Base-by-base conservation (phyloP, 805 yeast genomes). In the Yamadazyma insecticola region DNA sequence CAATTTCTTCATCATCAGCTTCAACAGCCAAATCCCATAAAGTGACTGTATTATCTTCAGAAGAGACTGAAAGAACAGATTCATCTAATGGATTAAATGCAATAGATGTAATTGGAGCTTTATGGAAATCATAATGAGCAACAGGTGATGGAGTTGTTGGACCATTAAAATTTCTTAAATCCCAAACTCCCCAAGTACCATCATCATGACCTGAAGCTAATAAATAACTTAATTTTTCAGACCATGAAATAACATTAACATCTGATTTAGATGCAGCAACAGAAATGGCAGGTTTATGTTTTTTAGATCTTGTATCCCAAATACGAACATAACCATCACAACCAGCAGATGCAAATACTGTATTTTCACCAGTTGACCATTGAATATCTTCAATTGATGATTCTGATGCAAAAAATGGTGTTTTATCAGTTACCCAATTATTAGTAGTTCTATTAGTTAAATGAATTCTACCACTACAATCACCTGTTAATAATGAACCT, bases 101-200 rank as follows among this genome's bases (percentile, higher is more conserved):
- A 43, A 92, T 87, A 5, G 96, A 81, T 1, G 98, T 92, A 49
- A 92, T 74, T 16, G 98, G 82, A 26, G 90, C 76, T 58, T 86
- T 85, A 67, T 92, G 97, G 84, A 92, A 92, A 48, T 84, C 87
- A 53, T 90, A 92, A 45, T 82, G 80, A 5, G 97, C 98, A 22
- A 92, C 97, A 10, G 97, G 97, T 6, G 79, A 60, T 4, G 82
- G 81, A 26, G 55, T 50, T 5, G 74, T 59, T 26, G 41, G 67
- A 56, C 45, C 79, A 74, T 44, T 81, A 71, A 71, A 92, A 77
- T 47, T 81, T 53, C 98, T 80, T 59, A 92, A 70, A 65, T 92
- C 98, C 98, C 98, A 92, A 26, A 92, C 92, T 26, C 95, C 88
- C 96, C 97, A 92, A 18, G 78, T 63, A 42, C 98, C 98, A 56